Percentiles rank a stretch among this genome's conserved stretches.
phyloP scores from a whole-genome alignment of 495 filamentous ascomycete genomes.

The Friedmanniomyces simplex region DNA sequence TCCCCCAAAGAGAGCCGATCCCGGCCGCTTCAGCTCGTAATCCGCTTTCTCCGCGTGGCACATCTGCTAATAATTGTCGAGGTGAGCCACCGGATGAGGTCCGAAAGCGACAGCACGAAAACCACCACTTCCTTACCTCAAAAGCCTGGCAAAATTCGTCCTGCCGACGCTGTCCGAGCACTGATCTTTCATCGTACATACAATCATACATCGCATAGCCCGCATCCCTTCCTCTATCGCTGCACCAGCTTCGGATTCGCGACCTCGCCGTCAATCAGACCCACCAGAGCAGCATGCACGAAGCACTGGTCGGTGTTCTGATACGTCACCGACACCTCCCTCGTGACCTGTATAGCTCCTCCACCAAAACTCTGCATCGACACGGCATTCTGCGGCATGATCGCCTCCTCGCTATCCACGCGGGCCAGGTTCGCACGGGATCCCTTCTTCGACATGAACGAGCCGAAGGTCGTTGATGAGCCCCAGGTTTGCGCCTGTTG shows the following conservation, averaged over 20 bases:
- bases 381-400: slow-evolving; percentile 1
- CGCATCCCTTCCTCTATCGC: neutral
- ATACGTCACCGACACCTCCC: slow-evolving; percentile 13
- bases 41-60: too few species aligned
- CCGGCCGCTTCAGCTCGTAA: too few species aligned
- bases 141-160: too few species aligned
- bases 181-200: too few species aligned
- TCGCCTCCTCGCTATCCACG: slow-evolving; percentile 13
- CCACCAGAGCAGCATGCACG: slow-evolving; percentile 21
- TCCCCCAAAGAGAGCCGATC: too few species aligned
- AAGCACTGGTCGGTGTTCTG: slow-evolving; percentile 5
- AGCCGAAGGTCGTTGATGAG: slow-evolving; percentile 8
- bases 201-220: neutral
- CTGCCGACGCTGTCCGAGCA: too few species aligned
- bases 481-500: neutral
- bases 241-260: slow-evolving; percentile 7
- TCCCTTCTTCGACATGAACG: slow-evolving; percentile 12
- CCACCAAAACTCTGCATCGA: neutral
- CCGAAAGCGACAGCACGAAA: too few species aligned
- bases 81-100: too few species aligned
- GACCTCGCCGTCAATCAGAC: slow-evolving; percentile 16
- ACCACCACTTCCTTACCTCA: too few species aligned
- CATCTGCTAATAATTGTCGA: too few species aligned
- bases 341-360: slow-evolving; percentile 3
- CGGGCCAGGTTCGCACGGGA: neutral